Percentiles rank a stretch among this genome's conserved stretches.
phyloP scores from a whole-genome alignment of 2,329 filamentous ascomycete genomes.

The Neonectria punicea region DNA sequence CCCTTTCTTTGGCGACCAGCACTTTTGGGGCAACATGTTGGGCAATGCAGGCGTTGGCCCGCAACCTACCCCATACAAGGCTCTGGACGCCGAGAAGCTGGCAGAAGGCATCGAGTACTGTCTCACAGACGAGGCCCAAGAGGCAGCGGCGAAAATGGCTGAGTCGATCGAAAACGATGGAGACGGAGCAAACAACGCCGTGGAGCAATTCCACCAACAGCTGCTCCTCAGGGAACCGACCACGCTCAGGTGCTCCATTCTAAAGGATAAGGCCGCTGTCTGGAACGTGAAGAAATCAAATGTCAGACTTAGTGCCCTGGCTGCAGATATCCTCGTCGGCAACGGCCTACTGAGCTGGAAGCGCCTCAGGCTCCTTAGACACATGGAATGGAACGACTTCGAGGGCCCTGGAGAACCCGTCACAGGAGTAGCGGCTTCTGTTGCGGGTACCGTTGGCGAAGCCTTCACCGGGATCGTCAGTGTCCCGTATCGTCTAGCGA shows the following conservation, averaged over 20 bases:
- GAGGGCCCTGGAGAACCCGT: constrained; percentile 79
- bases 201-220: constrained; percentile 72
- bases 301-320: constrained; percentile 69
- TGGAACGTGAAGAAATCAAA: constrained; percentile 73
- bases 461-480: constrained; percentile 71
- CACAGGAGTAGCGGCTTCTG: constrained; percentile 70
- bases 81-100: constrained; percentile 70
- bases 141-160: constrained; percentile 69
- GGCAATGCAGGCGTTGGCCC: constrained; percentile 72
- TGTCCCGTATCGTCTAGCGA: constrained; percentile 70
- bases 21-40: constrained; percentile 81
- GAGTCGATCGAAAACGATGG: constrained; percentile 70
- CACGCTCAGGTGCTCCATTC: constrained; percentile 73
- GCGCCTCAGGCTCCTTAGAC: constrained; percentile 70
- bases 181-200: constrained; percentile 76
- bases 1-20: constrained; percentile 83
- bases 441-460: constrained; percentile 67
- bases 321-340: constrained; percentile 72
- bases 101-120: constrained; percentile 78
- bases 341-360: constrained; percentile 71
- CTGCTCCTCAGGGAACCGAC: constrained; percentile 62
- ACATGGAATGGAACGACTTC: constrained; percentile 81
- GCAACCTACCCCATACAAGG: constrained; percentile 74
- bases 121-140: constrained; percentile 68
- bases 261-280: constrained; percentile 70